phyloP scores from a whole-genome alignment of 2,329 filamentous ascomycete genomes.

The Neofusicoccum laricinum region DNA sequence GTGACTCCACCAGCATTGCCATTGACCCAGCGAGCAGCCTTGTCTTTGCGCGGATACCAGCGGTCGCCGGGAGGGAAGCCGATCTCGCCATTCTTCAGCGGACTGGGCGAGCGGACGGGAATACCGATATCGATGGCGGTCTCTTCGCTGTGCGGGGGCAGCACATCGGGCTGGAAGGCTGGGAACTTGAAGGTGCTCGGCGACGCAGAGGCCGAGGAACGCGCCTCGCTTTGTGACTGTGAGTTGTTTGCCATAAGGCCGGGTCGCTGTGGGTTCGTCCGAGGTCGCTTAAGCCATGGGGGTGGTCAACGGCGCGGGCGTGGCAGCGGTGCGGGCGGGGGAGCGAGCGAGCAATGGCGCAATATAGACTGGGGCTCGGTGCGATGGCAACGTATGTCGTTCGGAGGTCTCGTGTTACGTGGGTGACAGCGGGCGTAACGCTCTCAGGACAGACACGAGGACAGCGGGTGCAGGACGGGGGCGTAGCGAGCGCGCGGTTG shows the following conservation, averaged over 20 bases:
- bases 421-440: not conserved
- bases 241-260: constrained; percentile 16
- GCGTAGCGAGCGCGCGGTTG: not conserved
- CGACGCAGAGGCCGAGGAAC: constrained; percentile 20
- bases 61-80: constrained; percentile 42
- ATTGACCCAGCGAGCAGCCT: constrained; percentile 44
- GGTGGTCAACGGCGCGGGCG: not conserved
- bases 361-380: not conserved
- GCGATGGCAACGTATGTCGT: constrained; percentile 16
- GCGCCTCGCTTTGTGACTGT: constrained; percentile 1
- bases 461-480: not conserved
- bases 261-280: not conserved
- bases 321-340: not conserved
- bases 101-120: constrained; percentile 15
- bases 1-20: constrained; percentile 20
- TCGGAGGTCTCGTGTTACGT: constrained; percentile 8
- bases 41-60: constrained; percentile 62
- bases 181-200: constrained; percentile 45
- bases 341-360: constrained; percentile 5
- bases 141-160: constrained; percentile 36
- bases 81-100: constrained; percentile 18
- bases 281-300: constrained; percentile 17
- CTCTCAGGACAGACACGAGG: not conserved
- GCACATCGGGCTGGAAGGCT: constrained; percentile 41
- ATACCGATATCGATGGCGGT: constrained; percentile 14